Conservation (phyloP, 1,284 basidiomycete genomes). For the Porphyrellus sp. region DNA sequence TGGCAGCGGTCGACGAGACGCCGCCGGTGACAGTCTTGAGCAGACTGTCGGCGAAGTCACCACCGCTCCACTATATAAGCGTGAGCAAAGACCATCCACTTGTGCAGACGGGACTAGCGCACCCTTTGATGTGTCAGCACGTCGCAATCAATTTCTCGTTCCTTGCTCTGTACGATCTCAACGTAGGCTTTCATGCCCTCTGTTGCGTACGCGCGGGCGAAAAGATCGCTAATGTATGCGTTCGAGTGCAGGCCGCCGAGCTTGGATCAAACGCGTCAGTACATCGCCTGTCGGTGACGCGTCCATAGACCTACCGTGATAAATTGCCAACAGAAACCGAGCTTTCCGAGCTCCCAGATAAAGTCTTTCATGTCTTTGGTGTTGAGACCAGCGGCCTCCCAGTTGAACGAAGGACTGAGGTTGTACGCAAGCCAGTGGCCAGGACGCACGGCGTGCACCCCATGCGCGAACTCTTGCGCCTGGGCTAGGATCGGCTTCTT, state of each 20-base stretch:
- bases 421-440: conserved; percentile 96
- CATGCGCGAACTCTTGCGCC: conserved; percentile 89
- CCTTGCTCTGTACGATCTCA: conserved; percentile 79
- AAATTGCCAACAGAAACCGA: conserved; percentile 97
- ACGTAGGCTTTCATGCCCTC: conserved; percentile 95
- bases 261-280: conserved; percentile 39
- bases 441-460: conserved; percentile 79
- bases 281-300: background rate
- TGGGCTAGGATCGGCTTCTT: conserved; percentile 94
- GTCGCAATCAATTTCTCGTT: conserved; percentile 87
- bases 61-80: conserved; percentile 80
- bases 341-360: conserved; percentile 91
- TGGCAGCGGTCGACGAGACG: conserved; percentile 91
- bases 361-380: conserved; percentile 86
- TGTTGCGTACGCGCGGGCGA: conserved; percentile 83
- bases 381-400: conserved; percentile 87
- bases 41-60: conserved; percentile 88
- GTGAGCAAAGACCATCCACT: conserved; percentile 17
- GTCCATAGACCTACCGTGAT: conserved; percentile 71
- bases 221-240: conserved; percentile 93
- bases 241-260: conserved; percentile 96
- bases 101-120: conserved; percentile 16
- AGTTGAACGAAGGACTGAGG: conserved; percentile 89
- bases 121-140: conserved; percentile 89
- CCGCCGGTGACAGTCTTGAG: conserved; percentile 95